Percentiles rank a stretch among this genome's conserved stretches.
Evolutionary conservation across 208 protist species (phyloP).

Genomic region (Leptomonas seymouri): DNA sequence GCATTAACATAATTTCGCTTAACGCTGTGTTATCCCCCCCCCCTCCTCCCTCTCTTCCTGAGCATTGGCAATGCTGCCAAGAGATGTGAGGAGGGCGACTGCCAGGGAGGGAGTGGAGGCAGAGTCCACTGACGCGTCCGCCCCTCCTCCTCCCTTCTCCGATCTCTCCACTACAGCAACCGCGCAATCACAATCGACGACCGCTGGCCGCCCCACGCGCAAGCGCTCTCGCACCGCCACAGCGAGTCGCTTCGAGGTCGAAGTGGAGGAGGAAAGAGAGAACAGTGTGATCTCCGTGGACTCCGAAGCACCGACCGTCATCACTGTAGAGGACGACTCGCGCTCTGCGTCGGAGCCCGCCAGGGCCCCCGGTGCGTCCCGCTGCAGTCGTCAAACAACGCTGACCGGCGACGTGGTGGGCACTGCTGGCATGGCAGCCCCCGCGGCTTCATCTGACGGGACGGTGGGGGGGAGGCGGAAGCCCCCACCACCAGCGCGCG

Average conservation of each 20-base stretch:
- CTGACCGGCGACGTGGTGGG: constrained; percentile 8
- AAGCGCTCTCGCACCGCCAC: constrained; percentile 1
- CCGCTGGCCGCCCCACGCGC: not conserved
- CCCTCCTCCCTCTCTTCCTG: too few relatives aligned
- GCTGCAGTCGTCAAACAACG: constrained; percentile 13
- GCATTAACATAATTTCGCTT: too few relatives aligned
- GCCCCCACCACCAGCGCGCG: not conserved
- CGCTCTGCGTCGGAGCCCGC: too few relatives aligned
- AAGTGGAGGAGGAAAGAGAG: constrained; percentile 5
- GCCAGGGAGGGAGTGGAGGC: not conserved
- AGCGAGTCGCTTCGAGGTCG: not conserved
- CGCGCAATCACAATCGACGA: not conserved
- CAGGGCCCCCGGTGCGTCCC: not conserved
- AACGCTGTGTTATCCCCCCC: too few relatives aligned
- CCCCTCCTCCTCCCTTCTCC: not conserved
- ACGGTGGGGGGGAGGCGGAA: constrained; percentile 4
- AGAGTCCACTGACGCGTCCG: not conserved
- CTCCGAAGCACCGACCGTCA: not conserved
- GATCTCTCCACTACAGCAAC: not conserved
- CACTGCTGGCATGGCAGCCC: not conserved
- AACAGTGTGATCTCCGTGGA: not conserved
- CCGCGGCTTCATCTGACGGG: not conserved
- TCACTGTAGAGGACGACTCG: not conserved
- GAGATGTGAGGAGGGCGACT: not conserved
- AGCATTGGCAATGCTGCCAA: not conserved